phyloP scores from a whole-genome alignment of 305 asterid genomes.

The Solanum hybrid region DNA sequence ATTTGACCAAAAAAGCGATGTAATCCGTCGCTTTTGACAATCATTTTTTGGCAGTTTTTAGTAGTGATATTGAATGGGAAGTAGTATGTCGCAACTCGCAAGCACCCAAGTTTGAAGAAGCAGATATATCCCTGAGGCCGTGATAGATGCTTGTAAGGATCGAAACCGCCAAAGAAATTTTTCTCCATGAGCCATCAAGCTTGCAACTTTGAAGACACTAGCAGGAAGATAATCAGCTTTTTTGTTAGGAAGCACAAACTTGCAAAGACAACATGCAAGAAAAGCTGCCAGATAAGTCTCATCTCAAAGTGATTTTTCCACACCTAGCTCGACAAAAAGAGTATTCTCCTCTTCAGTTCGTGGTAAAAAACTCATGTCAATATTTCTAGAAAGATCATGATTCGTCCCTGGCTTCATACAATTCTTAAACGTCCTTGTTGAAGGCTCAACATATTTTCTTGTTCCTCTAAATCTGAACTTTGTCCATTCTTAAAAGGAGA shows the following conservation, averaged over 20 bases:
- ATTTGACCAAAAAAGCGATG: neutral
- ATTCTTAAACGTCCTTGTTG: neutral
- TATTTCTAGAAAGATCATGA: neutral
- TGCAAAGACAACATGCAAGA: neutral
- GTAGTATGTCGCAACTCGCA: neutral
- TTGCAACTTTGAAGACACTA: neutral
- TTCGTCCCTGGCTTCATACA: neutral
- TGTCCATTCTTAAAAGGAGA: neutral
- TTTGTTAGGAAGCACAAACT: neutral
- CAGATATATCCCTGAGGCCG: neutral
- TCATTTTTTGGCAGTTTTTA: too few relatives aligned
- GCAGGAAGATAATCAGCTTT: neutral
- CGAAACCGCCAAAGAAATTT: neutral
- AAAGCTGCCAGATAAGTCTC: neutral
- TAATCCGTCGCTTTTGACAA: neutral
- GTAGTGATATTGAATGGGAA: neutral
- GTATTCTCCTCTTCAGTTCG: neutral
- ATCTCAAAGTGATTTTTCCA: neutral
- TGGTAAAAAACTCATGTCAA: neutral
- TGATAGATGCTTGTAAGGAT: neutral
- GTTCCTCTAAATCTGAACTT: neutral
- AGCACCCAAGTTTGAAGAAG: neutral
- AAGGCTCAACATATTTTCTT: neutral
- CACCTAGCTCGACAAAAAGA: neutral
- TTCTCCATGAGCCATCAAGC: neutral